Conservation (phyloP, 2,329 filamentous ascomycete genomes). For the Purpureocillium takamizusanense region DNA sequence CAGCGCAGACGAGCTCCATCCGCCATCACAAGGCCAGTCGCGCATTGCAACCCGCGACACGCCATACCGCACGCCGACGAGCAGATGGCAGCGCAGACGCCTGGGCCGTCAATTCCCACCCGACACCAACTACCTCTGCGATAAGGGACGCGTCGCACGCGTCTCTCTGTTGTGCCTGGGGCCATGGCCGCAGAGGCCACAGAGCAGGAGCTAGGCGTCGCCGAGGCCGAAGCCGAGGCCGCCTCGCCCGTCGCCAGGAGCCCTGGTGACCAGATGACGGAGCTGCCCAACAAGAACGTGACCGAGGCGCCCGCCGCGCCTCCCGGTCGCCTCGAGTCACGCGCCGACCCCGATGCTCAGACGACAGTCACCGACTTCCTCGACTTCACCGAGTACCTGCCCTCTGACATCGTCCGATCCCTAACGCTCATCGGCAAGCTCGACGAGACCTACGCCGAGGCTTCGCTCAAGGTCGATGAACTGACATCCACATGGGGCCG, state of each 20-base stretch:
- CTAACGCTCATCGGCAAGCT: slow-evolving; percentile 57
- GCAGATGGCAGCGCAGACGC: slow-evolving; percentile 9
- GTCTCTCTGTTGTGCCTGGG: not conserved
- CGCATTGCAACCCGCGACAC: slow-evolving; percentile 4
- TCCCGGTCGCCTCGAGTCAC: slow-evolving; percentile 36
- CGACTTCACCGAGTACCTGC: slow-evolving; percentile 61
- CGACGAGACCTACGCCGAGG: slow-evolving; percentile 47
- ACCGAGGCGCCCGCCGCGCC: slow-evolving; percentile 14
- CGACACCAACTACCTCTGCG: not conserved
- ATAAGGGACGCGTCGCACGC: slow-evolving; percentile 1
- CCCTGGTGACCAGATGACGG: slow-evolving; percentile 15
- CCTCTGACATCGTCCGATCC: slow-evolving; percentile 57
- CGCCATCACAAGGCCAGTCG: not conserved
- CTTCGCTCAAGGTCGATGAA: slow-evolving; percentile 45
- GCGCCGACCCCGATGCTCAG: slow-evolving; percentile 57
- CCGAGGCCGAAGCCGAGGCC: slow-evolving; percentile 13
- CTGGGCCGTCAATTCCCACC: slow-evolving; percentile 1
- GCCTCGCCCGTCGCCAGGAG: slow-evolving; percentile 18
- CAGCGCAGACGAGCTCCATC: not conserved
- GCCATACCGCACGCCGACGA: not conserved
- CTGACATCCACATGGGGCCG: slow-evolving; percentile 48
- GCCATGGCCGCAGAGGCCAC: slow-evolving; percentile 18
- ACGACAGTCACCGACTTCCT: slow-evolving; percentile 63
- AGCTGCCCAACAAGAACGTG: not conserved
- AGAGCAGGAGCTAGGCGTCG: slow-evolving; percentile 11